Evolutionary conservation across 768 basidiomycete species (phyloP), one percentile per base, ranked within the genome.

Genomic region (Harrya chromipes): DNA sequence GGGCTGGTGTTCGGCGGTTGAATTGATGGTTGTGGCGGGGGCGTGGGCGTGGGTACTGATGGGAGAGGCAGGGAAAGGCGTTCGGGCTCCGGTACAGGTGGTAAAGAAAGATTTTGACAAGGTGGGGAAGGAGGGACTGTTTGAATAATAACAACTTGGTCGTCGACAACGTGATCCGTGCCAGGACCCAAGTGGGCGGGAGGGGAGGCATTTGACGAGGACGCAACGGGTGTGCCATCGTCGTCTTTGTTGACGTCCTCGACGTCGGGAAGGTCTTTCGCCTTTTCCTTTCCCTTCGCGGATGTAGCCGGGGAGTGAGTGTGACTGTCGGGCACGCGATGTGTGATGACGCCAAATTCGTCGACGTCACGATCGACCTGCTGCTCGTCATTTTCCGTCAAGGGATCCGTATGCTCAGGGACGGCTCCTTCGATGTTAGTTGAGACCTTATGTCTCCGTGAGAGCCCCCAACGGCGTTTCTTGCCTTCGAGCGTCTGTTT

Each of bases 241-340:
- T 54, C 29, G 21, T 40, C 40, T n/a, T 47, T 37, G 17, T 38
- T 19, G 33, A 35, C 46, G 45, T 50, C 52, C 35, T 53, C 50
- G 10, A 46, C 13, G 43, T 48, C 45, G 20, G 35, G 6, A 29
- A 45, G 21, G 17, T 65, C 69, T 17, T 46, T 57, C 52, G 58
- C 67, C 56, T 69, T 72, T 50, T 68, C 70, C 52, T 74, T 72
- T 49, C 70, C 72, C 57, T 74, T 74, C 27, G 54, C 45, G 46
- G 54, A 54, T 26, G 52, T 27, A 47, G 44, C 46, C 46, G 55
- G 54, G 24, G 63, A 60, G 54, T 65, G 52, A 54, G 21, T 49
- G 60, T 60, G 63, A 49, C 55, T 55, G 52, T 63, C 63, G 60
- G 62, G 51, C 62, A 64, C 56, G 58, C 58, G 57, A 52, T 49